phyloP scores from a whole-genome alignment of 371 early-diverging fungal genomes.

The Rhizopus delemar region DNA sequence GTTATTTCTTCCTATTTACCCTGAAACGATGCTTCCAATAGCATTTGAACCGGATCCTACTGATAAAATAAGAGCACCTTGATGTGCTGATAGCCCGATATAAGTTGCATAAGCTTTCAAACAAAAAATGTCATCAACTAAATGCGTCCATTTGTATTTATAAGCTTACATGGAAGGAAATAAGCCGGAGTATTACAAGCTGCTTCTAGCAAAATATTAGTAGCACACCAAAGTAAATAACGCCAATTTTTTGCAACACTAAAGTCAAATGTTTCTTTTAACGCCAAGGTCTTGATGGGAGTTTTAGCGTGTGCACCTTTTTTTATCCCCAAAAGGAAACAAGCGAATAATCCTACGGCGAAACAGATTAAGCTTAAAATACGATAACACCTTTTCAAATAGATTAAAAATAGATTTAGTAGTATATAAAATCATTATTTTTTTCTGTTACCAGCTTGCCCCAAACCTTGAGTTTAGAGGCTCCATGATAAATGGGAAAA shows the following conservation, averaged over 20 bases:
- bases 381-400: slow-evolving; percentile 24
- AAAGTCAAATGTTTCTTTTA: slow-evolving; percentile 45
- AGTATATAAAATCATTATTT: not conserved
- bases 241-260: slow-evolving; percentile 42
- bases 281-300: not conserved
- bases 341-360: slow-evolving; percentile 15
- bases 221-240: slow-evolving; percentile 40
- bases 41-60: slow-evolving; percentile 28
- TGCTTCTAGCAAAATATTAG: slow-evolving; percentile 37
- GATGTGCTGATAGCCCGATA: slow-evolving; percentile 23
- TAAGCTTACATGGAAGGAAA: slow-evolving; percentile 45
- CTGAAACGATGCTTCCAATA: slow-evolving; percentile 23
- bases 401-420: not conserved
- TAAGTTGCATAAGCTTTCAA: slow-evolving; percentile 28
- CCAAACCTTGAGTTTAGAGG: slow-evolving; percentile 57
- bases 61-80: slow-evolving; percentile 28
- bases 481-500: slow-evolving; percentile 64
- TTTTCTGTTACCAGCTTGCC: slow-evolving; percentile 43
- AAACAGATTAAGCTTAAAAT: slow-evolving; percentile 22
- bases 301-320: not conserved
- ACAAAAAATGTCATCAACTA: not conserved
- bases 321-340: slow-evolving; percentile 17
- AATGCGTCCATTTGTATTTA: not conserved
- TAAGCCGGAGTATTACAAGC: slow-evolving; percentile 63
- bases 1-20: slow-evolving; percentile 13